Evolutionary conservation across 202 grass and related monocot species (phyloP).

Genomic region (Elaeis oleifera): DNA sequence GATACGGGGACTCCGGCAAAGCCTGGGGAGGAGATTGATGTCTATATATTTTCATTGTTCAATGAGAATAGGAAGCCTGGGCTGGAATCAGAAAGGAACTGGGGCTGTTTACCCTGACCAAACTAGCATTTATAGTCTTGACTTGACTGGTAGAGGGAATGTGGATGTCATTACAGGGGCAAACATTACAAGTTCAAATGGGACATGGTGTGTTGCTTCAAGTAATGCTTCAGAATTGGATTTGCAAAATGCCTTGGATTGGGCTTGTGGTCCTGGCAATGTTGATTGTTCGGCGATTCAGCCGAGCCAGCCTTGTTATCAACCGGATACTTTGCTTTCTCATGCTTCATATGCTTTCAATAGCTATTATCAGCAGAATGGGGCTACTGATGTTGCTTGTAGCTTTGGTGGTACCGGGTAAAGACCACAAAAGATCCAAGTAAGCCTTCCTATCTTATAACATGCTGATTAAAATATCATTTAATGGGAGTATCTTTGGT

Average conservation of each 20-base stretch:
- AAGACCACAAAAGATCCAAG: slow-evolving; percentile 78
- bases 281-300: slow-evolving; percentile 94
- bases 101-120: slow-evolving; percentile 88
- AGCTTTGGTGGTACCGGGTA: slow-evolving; percentile 61
- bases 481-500: no score
- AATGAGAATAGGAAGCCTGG: slow-evolving; percentile 93
- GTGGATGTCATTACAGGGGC: slow-evolving; percentile 79
- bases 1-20: slow-evolving; percentile 83
- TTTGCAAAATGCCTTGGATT: slow-evolving; percentile 88
- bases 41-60: slow-evolving; percentile 96
- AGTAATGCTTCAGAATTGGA: slow-evolving; percentile 56
- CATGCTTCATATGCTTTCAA: slow-evolving; percentile 92
- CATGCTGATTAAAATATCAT: no score
- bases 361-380: slow-evolving; percentile 87
- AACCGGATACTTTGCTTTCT: slow-evolving; percentile 63
- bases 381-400: slow-evolving; percentile 75
- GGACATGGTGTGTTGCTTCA: slow-evolving; percentile 83
- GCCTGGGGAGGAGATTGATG: slow-evolving; percentile 78
- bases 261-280: slow-evolving; percentile 88
- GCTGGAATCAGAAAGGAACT: slow-evolving; percentile 90
- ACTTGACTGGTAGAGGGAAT: slow-evolving; percentile 81
- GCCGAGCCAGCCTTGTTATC: slow-evolving; percentile 89
- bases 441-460: slow-evolving; percentile 30
- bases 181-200: slow-evolving; percentile 77
- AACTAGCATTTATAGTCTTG: slow-evolving; percentile 80